Conservation (phyloP, 2,329 filamentous ascomycete species). For the Cytospora leucostoma region DNA sequence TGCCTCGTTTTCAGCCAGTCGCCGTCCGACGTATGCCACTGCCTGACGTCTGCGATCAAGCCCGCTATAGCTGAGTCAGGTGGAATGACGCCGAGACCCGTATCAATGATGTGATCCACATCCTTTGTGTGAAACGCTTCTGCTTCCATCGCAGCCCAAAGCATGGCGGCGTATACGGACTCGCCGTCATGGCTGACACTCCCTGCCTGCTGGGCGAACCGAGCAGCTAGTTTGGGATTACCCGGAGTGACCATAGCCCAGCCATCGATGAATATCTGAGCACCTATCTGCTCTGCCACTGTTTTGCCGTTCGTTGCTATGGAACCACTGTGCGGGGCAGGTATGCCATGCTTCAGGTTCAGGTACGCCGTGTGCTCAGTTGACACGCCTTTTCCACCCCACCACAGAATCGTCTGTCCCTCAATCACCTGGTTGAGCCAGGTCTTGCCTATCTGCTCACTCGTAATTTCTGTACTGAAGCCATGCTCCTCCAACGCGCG, state of each 20-base stretch:
- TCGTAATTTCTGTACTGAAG: slow-evolving; percentile 20
- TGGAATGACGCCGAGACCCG: slow-evolving; percentile 35
- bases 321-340: slow-evolving; percentile 37
- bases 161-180: slow-evolving; percentile 39
- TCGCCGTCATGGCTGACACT: slow-evolving; percentile 43
- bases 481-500: slow-evolving; percentile 40
- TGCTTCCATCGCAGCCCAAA: slow-evolving; percentile 45
- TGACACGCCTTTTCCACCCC: slow-evolving; percentile 41
- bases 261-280: slow-evolving; percentile 43
- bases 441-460: slow-evolving; percentile 34
- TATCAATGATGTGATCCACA: slow-evolving; percentile 37
- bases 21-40: slow-evolving; percentile 34
- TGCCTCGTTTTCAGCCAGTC: slow-evolving; percentile 39
- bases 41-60: slow-evolving; percentile 36
- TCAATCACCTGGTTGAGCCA: slow-evolving; percentile 40
- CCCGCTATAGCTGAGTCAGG: slow-evolving; percentile 34
- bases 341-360: slow-evolving; percentile 41
- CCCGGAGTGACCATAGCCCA: slow-evolving; percentile 40
- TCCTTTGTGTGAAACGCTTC: slow-evolving; percentile 40
- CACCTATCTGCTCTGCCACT: slow-evolving; percentile 42
- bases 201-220: slow-evolving; percentile 38
- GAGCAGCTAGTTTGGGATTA: slow-evolving; percentile 36
- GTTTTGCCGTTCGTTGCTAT: slow-evolving; percentile 35
- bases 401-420: slow-evolving; percentile 40
- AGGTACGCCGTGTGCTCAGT: slow-evolving; percentile 43